Conservation (phyloP, 371 early-diverging fungal species). For the Actinomucor elegans region DNA sequence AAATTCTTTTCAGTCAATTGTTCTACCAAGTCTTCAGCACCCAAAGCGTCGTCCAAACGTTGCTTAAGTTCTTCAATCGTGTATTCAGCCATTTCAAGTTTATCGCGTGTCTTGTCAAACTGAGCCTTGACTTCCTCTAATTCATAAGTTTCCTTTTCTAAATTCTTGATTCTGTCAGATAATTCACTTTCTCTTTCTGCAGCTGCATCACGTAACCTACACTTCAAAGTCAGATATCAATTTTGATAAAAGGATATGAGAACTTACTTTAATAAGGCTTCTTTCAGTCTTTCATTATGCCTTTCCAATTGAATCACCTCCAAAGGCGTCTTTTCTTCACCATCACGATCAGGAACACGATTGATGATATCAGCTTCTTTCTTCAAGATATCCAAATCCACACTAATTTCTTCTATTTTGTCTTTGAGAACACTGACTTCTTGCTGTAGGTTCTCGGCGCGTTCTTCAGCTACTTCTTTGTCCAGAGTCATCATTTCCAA, state of each 20-base stretch:
- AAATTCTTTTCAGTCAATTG: conserved; percentile 81
- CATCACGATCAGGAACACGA: conserved; percentile 27
- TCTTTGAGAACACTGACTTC: conserved; percentile 77
- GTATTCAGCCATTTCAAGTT: conserved; percentile 64
- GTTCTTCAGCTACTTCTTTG: conserved; percentile 91
- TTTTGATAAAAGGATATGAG: background rate
- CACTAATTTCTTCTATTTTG: conserved; percentile 74
- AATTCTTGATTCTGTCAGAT: conserved; percentile 54
- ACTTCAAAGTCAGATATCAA: background rate
- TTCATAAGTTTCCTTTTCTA: conserved; percentile 70
- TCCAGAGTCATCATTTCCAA: conserved; percentile 88
- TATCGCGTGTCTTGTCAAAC: conserved; percentile 54
- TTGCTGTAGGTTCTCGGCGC: conserved; percentile 73
- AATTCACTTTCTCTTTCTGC: conserved; percentile 73
- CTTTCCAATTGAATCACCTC: conserved; percentile 70
- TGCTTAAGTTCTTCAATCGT: conserved; percentile 83
- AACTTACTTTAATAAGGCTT: conserved; percentile 73
- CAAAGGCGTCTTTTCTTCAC: conserved; percentile 49
- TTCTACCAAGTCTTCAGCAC: conserved; percentile 81
- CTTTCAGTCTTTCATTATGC: conserved; percentile 87
- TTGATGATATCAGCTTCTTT: conserved; percentile 59
- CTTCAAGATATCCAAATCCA: conserved; percentile 70
- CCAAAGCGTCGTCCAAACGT: conserved; percentile 79
- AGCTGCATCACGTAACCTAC: conserved; percentile 78
- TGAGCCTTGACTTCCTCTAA: conserved; percentile 60